Evolutionary conservation across 2,329 filamentous ascomycete species (phyloP).

Genomic region (Fusarium pseudonygamai): DNA sequence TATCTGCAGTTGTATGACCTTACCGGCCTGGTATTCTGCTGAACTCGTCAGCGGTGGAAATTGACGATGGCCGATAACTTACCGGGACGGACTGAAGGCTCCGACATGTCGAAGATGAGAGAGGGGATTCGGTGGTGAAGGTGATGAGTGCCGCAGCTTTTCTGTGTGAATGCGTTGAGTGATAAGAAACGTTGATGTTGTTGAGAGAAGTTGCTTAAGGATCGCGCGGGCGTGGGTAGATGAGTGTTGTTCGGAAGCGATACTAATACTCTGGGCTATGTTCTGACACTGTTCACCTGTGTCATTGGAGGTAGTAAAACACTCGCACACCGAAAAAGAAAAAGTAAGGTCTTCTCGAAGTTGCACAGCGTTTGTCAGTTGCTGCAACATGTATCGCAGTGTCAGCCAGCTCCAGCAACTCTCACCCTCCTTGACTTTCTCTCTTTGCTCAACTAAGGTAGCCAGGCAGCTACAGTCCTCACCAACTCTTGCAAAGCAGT

Average conservation of each 20-base stretch:
- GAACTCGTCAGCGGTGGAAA: background rate
- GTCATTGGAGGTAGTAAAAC: background rate
- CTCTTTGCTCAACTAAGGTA: background rate
- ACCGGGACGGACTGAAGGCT: background rate
- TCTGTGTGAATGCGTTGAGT: background rate
- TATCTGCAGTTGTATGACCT: background rate
- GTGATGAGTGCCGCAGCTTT: background rate
- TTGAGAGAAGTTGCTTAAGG: background rate
- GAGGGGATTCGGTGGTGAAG: background rate
- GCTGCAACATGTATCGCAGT: background rate
- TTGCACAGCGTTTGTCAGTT: background rate
- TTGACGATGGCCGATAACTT: background rate
- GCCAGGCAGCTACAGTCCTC: background rate
- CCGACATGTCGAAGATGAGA: background rate
- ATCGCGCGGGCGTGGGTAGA: background rate
- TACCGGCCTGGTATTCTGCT: background rate
- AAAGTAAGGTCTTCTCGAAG: background rate
- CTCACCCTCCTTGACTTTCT: background rate
- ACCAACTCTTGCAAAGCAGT: background rate
- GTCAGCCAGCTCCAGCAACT: background rate
- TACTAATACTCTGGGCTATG: background rate
- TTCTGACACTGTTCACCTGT: background rate
- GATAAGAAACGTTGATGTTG: background rate
- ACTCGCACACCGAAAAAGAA: background rate
- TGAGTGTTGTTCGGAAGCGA: background rate